Conservation (phyloP, 1,284 basidiomycete species). For the Cutaneotrichosporon curvatum region DNA sequence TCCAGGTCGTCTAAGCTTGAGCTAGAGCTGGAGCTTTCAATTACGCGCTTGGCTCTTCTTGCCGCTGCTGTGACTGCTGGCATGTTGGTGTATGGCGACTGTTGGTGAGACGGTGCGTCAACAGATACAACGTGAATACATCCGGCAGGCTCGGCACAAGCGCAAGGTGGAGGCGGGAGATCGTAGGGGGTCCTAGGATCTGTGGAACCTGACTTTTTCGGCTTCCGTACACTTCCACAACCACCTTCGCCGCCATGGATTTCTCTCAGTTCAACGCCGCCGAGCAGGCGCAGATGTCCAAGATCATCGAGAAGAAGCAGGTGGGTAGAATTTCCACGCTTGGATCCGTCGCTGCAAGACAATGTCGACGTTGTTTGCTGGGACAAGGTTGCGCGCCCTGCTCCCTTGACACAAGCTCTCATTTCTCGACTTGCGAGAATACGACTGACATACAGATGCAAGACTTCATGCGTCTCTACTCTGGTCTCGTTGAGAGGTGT, state of each 20-base stretch:
- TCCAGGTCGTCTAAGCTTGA: conserved; percentile 18
- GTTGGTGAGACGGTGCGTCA: too few relatives aligned
- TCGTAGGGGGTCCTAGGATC: too few relatives aligned
- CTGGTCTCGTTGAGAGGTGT: conserved; percentile 90
- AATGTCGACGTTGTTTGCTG: too few relatives aligned
- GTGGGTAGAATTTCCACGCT: conserved; percentile 45
- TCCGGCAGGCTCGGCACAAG: too few relatives aligned
- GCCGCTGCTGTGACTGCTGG: conserved; percentile 17
- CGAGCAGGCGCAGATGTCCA: conserved; percentile 84
- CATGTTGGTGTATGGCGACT: conserved; percentile 1
- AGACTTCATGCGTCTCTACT: conserved; percentile 94
- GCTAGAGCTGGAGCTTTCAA: conserved; percentile 15
- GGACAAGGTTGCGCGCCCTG: too few relatives aligned
- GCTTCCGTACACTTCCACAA: background rate
- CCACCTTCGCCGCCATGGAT: conserved; percentile 56
- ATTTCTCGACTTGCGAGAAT: background rate
- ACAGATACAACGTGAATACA: too few relatives aligned
- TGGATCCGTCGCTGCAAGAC: background rate
- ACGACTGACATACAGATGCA: conserved; percentile 66
- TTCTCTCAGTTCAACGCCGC: conserved; percentile 73
- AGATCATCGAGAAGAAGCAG: conserved; percentile 86
- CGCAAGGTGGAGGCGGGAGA: too few relatives aligned
- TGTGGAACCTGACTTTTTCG: too few relatives aligned
- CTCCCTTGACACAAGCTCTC: background rate
- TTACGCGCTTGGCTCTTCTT: conserved; percentile 21